Conservation (phyloP, 208 protist genomes). For the Leishmania amazonensis region DNA sequence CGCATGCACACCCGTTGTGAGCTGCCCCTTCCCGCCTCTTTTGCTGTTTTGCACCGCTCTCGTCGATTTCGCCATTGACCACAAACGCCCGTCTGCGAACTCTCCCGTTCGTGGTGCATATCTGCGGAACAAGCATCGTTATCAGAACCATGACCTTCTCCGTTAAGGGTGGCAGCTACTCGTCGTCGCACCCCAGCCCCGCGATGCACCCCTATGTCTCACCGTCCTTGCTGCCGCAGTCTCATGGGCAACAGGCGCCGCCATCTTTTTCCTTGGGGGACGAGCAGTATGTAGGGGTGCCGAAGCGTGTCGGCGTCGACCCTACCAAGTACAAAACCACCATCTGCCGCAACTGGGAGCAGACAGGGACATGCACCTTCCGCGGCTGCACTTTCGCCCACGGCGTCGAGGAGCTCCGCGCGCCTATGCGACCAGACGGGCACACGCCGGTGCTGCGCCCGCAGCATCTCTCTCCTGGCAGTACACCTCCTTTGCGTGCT, state of each 20-base stretch:
- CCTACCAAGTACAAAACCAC: slow-evolving; percentile 87
- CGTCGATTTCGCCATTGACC: background rate
- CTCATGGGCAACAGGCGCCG: slow-evolving; percentile 44
- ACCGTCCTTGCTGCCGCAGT: slow-evolving; percentile 36
- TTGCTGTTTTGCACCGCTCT: background rate
- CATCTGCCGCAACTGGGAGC: slow-evolving; percentile 86
- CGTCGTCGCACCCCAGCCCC: slow-evolving; percentile 49
- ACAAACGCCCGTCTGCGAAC: background rate
- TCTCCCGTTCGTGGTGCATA: background rate
- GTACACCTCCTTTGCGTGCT: slow-evolving; percentile 41
- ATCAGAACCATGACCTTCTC: slow-evolving; percentile 65
- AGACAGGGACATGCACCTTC: slow-evolving; percentile 67
- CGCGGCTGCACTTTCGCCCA: slow-evolving; percentile 86
- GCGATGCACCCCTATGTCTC: slow-evolving; percentile 50
- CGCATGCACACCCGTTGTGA: background rate
- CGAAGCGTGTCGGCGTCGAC: slow-evolving; percentile 67
- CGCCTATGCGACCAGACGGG: slow-evolving; percentile 45
- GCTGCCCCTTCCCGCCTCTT: background rate
- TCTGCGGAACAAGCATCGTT: background rate
- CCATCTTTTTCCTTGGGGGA: slow-evolving; percentile 62
- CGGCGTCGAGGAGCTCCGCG: slow-evolving; percentile 78
- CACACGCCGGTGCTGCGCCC: slow-evolving; percentile 40
- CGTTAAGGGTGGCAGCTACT: slow-evolving; percentile 55
- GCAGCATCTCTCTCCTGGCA: slow-evolving; percentile 35
- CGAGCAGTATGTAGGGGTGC: slow-evolving; percentile 29